Conservation (phyloP, 331 rosid species). For the Arachis monticola region DNA sequence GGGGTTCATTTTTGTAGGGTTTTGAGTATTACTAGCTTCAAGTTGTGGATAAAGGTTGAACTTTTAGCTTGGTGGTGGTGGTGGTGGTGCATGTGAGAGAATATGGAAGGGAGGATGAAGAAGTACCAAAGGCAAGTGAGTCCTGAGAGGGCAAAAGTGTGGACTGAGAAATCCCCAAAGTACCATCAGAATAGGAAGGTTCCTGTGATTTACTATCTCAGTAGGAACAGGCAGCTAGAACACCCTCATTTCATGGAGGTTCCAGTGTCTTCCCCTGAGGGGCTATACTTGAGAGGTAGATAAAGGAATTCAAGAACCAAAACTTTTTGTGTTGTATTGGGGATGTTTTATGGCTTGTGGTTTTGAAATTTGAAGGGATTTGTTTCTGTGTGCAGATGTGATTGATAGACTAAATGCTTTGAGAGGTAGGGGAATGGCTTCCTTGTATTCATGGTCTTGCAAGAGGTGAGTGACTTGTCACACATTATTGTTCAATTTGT, state of each 20-base stretch:
- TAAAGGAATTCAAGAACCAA: neutral
- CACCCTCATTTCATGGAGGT: slow-evolving; percentile 99
- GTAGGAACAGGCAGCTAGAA: slow-evolving; percentile 84
- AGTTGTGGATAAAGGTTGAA: slow-evolving; percentile 26
- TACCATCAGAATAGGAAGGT: slow-evolving; percentile 85
- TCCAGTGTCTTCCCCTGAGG: slow-evolving; percentile 74
- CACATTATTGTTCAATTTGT: slow-evolving; percentile 32
- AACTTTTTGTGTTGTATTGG: neutral
- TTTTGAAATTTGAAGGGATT: slow-evolving; percentile 34
- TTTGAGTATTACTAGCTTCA: slow-evolving; percentile 17
- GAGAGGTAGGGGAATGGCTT: too few relatives aligned
- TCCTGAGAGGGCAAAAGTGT: slow-evolving; percentile 92
- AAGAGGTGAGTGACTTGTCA: neutral
- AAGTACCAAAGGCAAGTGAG: slow-evolving; percentile 75
- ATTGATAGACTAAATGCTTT: too few relatives aligned
- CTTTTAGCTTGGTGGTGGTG: slow-evolving; percentile 20
- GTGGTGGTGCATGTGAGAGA: slow-evolving; percentile 37
- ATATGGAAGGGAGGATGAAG: slow-evolving; percentile 82
- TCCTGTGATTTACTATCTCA: slow-evolving; percentile 84
- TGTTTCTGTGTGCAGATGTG: slow-evolving; percentile 65
- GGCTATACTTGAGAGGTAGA: slow-evolving; percentile 84
- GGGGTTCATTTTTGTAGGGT: slow-evolving; percentile 40
- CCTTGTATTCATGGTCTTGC: too few relatives aligned
- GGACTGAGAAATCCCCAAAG: slow-evolving; percentile 96
- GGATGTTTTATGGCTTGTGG: neutral